These are phyloP conservation scores for Solanum paucissectum DNA, from an alignment of 257 asterid genomes.

Conservation along the genomic window DNA sequence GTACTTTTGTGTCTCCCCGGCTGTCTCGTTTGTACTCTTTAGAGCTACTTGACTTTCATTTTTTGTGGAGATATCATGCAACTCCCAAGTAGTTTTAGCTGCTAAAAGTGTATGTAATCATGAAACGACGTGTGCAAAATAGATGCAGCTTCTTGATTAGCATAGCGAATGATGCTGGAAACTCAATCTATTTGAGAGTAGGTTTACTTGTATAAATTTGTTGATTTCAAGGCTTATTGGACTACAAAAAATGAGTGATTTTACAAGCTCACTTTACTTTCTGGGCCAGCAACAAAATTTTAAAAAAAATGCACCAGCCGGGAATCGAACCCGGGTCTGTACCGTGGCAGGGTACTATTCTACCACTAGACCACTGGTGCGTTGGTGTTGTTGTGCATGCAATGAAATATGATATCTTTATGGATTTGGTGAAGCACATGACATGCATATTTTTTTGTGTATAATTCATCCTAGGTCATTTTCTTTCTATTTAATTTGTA, in stretches of 20 bases:
- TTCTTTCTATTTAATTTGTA: not conserved
- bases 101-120: not conserved
- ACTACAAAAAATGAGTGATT: not conserved
- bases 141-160: not conserved
- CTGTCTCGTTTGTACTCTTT: not conserved
- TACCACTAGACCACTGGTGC: constrained; percentile 97
- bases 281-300: not conserved
- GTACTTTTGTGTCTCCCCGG: not conserved
- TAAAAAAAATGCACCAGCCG: constrained; percentile 67
- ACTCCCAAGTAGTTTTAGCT: not conserved
- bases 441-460: not conserved
- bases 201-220: not conserved
- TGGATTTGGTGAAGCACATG: not conserved
- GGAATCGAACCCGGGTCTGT: constrained; percentile 93
- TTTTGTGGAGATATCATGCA: not conserved
- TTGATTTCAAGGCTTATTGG: not conserved
- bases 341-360: constrained; percentile 91
- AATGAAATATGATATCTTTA: not conserved
- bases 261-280: not conserved
- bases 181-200: not conserved
- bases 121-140: not conserved
- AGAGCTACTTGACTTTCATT: not conserved
- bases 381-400: not conserved
- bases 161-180: not conserved
- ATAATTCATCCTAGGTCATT: not conserved